Evolutionary conservation across 768 basidiomycete species (phyloP).

Genomic region (Stropharia rugosoannulata): DNA sequence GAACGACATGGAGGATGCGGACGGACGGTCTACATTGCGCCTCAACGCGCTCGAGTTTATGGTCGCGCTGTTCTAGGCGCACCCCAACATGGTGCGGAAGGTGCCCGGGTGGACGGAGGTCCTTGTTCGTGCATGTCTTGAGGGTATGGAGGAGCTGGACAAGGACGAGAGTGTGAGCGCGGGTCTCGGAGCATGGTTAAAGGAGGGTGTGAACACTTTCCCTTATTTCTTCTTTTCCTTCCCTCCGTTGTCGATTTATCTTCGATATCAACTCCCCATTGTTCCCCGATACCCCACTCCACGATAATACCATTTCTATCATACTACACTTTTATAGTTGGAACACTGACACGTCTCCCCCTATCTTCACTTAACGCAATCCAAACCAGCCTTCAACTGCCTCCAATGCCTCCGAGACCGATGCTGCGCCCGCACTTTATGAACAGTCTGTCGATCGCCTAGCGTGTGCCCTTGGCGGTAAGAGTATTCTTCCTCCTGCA

Average conservation of each 20-base stretch:
- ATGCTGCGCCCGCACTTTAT: constrained; percentile 70
- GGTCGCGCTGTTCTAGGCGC: constrained; percentile 76
- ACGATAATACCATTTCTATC: no score
- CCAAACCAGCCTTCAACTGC: constrained; percentile 55
- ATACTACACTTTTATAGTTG: no score
- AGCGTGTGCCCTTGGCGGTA: constrained; percentile 78
- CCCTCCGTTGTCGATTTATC: background rate
- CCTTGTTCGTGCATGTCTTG: constrained; percentile 73
- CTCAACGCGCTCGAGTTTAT: constrained; percentile 81
- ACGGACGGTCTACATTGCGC: constrained; percentile 69
- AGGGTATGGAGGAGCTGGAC: constrained; percentile 79
- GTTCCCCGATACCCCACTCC: background rate
- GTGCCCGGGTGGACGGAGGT: constrained; percentile 70
- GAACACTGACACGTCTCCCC: no score
- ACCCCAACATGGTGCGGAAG: constrained; percentile 65
- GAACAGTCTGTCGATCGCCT: constrained; percentile 84
- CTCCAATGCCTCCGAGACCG: constrained; percentile 56
- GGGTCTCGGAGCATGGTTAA: constrained; percentile 58
- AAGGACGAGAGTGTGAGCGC: constrained; percentile 43
- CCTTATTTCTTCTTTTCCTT: background rate
- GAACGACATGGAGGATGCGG: constrained; percentile 33
- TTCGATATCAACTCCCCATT: background rate
- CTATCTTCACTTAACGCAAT: no score
- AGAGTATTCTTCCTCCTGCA: constrained; percentile 72
- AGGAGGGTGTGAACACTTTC: constrained; percentile 63